These are phyloP conservation scores for Candida sonorensis DNA, from an alignment of 805 yeast genomes.

Conservation along the genomic window DNA sequence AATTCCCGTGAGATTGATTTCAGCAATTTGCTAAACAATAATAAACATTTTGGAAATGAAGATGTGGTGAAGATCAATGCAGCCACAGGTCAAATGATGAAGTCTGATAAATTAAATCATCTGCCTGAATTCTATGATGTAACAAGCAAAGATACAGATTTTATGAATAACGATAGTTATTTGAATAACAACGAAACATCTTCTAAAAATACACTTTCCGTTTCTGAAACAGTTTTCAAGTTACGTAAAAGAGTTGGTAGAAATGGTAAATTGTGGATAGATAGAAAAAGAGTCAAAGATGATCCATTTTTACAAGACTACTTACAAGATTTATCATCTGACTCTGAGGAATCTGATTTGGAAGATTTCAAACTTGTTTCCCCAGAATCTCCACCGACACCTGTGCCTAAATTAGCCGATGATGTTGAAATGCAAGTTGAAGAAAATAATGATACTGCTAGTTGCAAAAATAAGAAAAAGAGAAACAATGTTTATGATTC, in stretches of 20 bases:
- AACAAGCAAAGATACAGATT: slow-evolving; percentile 19
- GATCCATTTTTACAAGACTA: slow-evolving; percentile 12
- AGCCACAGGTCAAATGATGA: slow-evolving; percentile 41
- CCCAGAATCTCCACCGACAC: slow-evolving; percentile 1
- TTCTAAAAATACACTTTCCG: slow-evolving; percentile 18
- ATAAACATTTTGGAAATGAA: slow-evolving; percentile 29
- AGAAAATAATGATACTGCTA: neutral
- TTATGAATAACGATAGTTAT: slow-evolving; percentile 16
- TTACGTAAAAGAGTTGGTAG: slow-evolving; percentile 74
- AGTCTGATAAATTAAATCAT: slow-evolving; percentile 28
- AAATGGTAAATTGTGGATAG: slow-evolving; percentile 62
- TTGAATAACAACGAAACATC: slow-evolving; percentile 9
- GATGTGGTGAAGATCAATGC: slow-evolving; percentile 36
- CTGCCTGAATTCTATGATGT: slow-evolving; percentile 40
- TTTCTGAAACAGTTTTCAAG: slow-evolving; percentile 48
- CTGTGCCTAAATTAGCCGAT: no score
- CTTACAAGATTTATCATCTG: slow-evolving; percentile 5
- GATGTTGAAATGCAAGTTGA: no score
- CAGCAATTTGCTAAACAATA: slow-evolving; percentile 38
- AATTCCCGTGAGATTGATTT: slow-evolving; percentile 48
- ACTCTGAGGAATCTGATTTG: slow-evolving; percentile 13
- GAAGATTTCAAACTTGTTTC: slow-evolving; percentile 6
- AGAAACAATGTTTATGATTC: slow-evolving; percentile 29
- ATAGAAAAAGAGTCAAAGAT: slow-evolving; percentile 47
- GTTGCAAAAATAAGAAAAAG: slow-evolving; percentile 7